Conservation (phyloP, 371 early-diverging fungal species). For the Hamiltosporidium magnivora region DNA sequence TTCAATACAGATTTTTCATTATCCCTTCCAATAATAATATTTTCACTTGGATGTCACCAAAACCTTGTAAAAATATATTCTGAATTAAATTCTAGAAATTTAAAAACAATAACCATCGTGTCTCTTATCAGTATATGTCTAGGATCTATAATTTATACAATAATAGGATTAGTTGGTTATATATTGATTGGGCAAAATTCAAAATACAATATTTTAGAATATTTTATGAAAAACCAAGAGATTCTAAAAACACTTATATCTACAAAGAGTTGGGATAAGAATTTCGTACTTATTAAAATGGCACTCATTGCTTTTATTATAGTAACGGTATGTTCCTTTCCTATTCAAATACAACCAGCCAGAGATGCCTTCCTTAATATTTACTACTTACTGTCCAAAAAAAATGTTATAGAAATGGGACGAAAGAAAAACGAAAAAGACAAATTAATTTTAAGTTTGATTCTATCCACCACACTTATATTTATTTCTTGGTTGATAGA, state of each 20-base stretch:
- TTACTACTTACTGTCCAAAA: not conserved
- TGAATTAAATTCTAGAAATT: conserved; percentile 25
- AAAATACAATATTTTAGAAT: not conserved
- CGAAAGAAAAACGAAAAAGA: not conserved
- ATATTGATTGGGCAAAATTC: not conserved
- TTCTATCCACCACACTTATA: too few relatives aligned
- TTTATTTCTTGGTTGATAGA: too few relatives aligned
- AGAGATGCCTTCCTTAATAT: not conserved
- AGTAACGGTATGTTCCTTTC: conserved; percentile 1
- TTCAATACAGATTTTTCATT: too few relatives aligned
- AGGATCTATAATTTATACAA: conserved; percentile 31
- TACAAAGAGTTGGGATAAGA: not conserved
- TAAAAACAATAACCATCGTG: conserved; percentile 26
- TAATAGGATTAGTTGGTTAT: conserved; percentile 39
- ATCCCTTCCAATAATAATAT: conserved; percentile 16
- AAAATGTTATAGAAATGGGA: too few relatives aligned
- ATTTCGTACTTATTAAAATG: not conserved
- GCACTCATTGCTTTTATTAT: not conserved
- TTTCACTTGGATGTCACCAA: conserved; percentile 47
- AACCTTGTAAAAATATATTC: conserved; percentile 41
- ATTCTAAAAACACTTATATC: too few relatives aligned
- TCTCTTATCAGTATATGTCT: conserved; percentile 12
- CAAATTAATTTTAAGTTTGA: too few relatives aligned
- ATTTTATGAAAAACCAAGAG: too few relatives aligned
- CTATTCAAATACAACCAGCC: not conserved